Percentiles rank a stretch among this genome's conserved stretches.
Conservation (phyloP, 208 protist genomes). For the Histomonas meleagridis region DNA sequence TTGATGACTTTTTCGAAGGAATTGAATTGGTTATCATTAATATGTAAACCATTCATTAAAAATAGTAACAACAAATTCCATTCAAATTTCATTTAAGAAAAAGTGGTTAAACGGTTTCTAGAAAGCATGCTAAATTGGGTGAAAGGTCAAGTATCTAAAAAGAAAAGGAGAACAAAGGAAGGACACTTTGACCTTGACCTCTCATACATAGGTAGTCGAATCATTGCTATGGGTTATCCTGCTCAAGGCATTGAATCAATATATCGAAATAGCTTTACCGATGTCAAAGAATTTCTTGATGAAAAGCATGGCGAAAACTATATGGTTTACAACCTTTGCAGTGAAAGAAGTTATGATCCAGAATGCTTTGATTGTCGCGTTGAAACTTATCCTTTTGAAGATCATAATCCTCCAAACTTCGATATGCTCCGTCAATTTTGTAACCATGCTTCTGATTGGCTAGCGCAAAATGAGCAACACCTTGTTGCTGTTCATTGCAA, state of each 20-base stretch:
- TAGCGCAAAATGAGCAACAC: slow-evolving; percentile 51
- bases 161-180: slow-evolving; percentile 50
- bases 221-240: slow-evolving; percentile 35
- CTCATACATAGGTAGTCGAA: background rate
- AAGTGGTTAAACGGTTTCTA: no score
- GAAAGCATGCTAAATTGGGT: background rate
- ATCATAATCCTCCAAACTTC: slow-evolving; percentile 50
- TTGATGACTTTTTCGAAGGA: no score
- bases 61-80: no score
- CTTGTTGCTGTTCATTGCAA: slow-evolving; percentile 80
- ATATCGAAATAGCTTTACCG: slow-evolving; percentile 73
- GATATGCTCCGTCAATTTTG: slow-evolving; percentile 41
- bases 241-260: background rate
- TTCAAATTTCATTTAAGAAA: no score
- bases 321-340: slow-evolving; percentile 57
- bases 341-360: slow-evolving; percentile 49
- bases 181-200: slow-evolving; percentile 38
- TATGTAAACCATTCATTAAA: no score
- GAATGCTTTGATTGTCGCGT: slow-evolving; percentile 45
- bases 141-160: slow-evolving; percentile 41
- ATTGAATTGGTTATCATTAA: no score
- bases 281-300: slow-evolving; percentile 71
- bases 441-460: background rate
- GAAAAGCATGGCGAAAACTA: slow-evolving; percentile 65
- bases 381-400: slow-evolving; percentile 48